phyloP scores from a whole-genome alignment of 176 grass and related monocot species.

The Poa pratensis region DNA sequence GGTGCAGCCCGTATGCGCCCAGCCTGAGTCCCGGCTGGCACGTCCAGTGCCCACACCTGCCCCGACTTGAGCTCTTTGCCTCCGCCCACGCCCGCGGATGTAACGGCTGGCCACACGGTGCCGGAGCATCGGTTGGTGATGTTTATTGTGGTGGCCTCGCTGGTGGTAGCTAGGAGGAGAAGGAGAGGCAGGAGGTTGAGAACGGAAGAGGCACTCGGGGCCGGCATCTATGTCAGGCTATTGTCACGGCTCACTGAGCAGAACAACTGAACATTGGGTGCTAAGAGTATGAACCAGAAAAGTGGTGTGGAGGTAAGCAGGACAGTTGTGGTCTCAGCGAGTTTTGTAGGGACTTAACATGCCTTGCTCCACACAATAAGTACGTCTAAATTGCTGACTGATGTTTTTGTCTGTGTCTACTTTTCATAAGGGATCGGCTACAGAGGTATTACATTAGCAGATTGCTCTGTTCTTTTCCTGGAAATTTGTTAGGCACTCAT shows the following conservation, averaged over 20 bases:
- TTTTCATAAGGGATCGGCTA: no score
- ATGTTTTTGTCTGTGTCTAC: no score
- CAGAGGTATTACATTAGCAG: background rate
- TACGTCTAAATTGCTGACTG: no score
- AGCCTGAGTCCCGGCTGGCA: background rate
- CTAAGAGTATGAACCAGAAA: background rate
- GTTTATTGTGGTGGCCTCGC: background rate
- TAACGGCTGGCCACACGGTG: background rate
- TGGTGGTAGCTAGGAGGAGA: background rate
- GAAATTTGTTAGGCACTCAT: background rate
- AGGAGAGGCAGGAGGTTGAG: background rate
- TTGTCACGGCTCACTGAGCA: background rate
- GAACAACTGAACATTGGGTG: background rate
- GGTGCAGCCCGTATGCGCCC: constrained; percentile 14
- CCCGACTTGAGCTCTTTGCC: background rate
- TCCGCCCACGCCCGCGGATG: background rate
- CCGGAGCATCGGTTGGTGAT: background rate
- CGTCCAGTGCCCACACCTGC: background rate
- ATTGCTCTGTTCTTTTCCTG: background rate
- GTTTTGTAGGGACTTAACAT: no score
- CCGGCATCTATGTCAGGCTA: background rate
- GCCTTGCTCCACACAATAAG: no score
- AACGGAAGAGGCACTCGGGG: background rate
- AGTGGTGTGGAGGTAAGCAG: background rate
- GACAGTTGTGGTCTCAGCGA: background rate